A percentile compares a stretch with the other conserved stretches of the same genome.
Conservation (phyloP, 2,329 filamentous ascomycete species). For the Berkeleyomyces basicola region DNA sequence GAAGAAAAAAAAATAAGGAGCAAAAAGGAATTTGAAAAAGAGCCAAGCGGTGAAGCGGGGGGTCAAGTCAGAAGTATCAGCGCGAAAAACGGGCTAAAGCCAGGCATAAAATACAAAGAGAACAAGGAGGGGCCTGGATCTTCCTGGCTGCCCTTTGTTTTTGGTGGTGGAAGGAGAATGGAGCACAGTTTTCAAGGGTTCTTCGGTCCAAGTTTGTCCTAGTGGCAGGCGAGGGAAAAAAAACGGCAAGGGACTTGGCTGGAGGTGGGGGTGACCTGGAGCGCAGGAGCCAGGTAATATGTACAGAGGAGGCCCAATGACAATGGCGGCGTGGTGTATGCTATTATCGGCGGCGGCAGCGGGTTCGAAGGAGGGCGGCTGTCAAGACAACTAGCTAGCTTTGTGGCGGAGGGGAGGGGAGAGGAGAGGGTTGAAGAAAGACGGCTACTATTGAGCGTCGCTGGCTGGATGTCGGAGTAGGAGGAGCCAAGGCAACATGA, state of each 20-base stretch:
- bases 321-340: background rate
- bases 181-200: background rate
- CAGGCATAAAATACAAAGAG: background rate
- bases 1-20: background rate
- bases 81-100: background rate
- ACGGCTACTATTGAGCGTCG: background rate
- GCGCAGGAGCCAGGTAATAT: background rate
- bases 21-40: background rate
- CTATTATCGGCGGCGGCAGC: background rate
- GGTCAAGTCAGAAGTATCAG: background rate
- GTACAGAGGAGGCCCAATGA: background rate
- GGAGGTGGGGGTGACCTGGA: background rate
- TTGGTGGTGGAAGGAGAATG: background rate
- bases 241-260: conserved; percentile 1
- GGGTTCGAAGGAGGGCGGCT: background rate
- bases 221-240: background rate
- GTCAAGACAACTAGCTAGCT: background rate
- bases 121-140: background rate
- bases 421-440: background rate
- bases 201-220: background rate
- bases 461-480: background rate
- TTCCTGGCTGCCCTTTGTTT: background rate
- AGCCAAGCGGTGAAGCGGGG: conserved; percentile 8
- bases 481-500: background rate
- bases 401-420: background rate